Base-by-base conservation (phyloP, 768 basidiomycete species). In the Tricholoma furcatifolium region DNA sequence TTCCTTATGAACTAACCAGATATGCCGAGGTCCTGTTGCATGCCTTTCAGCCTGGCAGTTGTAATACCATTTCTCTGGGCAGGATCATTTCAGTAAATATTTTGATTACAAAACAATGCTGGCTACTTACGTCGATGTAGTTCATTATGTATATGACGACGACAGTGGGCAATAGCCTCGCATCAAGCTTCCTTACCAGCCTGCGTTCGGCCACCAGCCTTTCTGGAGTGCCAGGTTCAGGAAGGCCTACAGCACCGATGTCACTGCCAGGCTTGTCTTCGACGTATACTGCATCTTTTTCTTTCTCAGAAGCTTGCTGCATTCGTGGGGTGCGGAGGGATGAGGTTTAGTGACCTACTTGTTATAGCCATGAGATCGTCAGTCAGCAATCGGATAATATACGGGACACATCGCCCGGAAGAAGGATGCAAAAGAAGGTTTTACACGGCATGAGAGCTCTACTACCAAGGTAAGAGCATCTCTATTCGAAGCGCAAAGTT, bases 131-230 rank as follows among this genome's bases (percentile, higher is more conserved):
- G 63, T 85, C 84, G 54, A 87, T 84, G 57, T 83, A 84, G 57
- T 86, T 87, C 80, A 85, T 79, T 54, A 87, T 75, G 57, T 70
- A 84, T 31, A 86, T 82, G 47, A 84, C 47, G 17, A 83, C 69
- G 35, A 87, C 76, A 0, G 80, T 79, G 0, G 82, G 81, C 43
- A 88, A 61, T 3, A 87, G 65, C 32, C 83, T 71, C 54, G 58
- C 64, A 57, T 86, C 85, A 43, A 88, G 71, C 54, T 77, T 81
- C 36, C 80, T 71, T 14, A 83, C 74, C 14, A 88, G 76, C 50
- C 60, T 70, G 57, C 67, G 66, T 61, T 77, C 74, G 7, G 71
- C 73, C 30, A 65, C 51, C 12, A 65, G 47, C 20, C 76, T 65
- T 58, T 74, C 74, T 17, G 55, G 56, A 34, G 63, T 60, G 8